Percentiles rank a stretch among this genome's conserved stretches.
These are phyloP conservation scores for Tolypocladium sp. DNA, from an alignment of 2,329 filamentous ascomycete genomes.

Conservation along the genomic window DNA sequence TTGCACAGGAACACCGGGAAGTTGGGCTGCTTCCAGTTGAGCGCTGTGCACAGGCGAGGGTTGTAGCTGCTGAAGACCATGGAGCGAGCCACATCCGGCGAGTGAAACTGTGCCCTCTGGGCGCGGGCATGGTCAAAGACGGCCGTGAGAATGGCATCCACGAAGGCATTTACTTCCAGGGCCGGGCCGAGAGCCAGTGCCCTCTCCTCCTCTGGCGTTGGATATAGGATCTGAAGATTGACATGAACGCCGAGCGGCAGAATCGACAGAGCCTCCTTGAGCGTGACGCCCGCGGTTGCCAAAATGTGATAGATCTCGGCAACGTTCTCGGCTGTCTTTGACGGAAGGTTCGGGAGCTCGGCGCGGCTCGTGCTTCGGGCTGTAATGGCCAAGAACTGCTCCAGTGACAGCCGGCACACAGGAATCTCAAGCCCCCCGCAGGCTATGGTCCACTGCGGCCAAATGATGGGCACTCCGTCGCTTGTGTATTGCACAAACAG, in stretches of 20 bases:
- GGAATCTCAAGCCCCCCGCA: slow-evolving; percentile 73
- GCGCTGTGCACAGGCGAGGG: slow-evolving; percentile 75
- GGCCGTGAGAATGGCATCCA: slow-evolving; percentile 71
- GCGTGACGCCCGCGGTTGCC: slow-evolving; percentile 66
- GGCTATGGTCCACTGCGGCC: slow-evolving; percentile 73
- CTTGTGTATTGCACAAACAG: slow-evolving; percentile 87
- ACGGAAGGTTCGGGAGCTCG: slow-evolving; percentile 32
- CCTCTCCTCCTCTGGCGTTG: slow-evolving; percentile 64
- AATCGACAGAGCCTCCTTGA: slow-evolving; percentile 65
- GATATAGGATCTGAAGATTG: slow-evolving; percentile 88
- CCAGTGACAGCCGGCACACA: slow-evolving; percentile 66
- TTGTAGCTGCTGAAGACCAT: slow-evolving; percentile 95
- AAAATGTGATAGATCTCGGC: slow-evolving; percentile 63
- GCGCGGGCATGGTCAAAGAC: slow-evolving; percentile 86
- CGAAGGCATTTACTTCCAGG: slow-evolving; percentile 76
- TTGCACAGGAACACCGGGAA: slow-evolving; percentile 96
- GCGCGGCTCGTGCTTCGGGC: slow-evolving; percentile 29
- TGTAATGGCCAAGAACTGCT: slow-evolving; percentile 56
- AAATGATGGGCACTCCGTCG: slow-evolving; percentile 79
- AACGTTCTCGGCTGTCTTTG: slow-evolving; percentile 43
- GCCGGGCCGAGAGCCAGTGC: slow-evolving; percentile 61
- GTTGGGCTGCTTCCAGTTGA: slow-evolving; percentile 99
- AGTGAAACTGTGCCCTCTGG: slow-evolving; percentile 52
- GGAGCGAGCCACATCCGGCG: slow-evolving; percentile 65
- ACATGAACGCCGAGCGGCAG: slow-evolving; percentile 76